Percentiles rank a stretch among this genome's conserved stretches.
These are phyloP conservation scores for Penicillium sp. DNA, from an alignment of 2,329 filamentous ascomycete genomes.

Conservation along the genomic window DNA sequence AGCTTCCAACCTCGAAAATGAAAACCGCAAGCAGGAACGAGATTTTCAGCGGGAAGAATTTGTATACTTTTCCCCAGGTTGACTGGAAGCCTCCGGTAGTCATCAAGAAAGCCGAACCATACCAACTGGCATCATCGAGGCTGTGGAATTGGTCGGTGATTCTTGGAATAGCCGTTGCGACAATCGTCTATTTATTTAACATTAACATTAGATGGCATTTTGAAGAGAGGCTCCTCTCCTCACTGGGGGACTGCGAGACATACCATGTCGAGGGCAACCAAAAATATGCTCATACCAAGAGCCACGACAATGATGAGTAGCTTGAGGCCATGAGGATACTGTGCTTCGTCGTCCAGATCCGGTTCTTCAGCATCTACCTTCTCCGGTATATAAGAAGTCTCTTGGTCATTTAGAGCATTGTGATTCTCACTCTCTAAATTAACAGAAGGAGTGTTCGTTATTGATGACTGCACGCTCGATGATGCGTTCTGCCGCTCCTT, in stretches of 20 bases:
- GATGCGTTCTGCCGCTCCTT: background rate
- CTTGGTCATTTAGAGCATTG: background rate
- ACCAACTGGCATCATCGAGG: conserved; percentile 37
- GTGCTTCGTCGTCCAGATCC: background rate
- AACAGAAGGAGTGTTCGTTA: background rate
- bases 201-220: background rate
- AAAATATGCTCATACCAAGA: background rate
- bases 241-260: background rate
- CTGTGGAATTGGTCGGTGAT: conserved; percentile 31
- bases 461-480: background rate
- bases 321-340: background rate
- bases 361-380: background rate
- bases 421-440: background rate
- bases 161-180: conserved; percentile 21
- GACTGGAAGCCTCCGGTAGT: conserved; percentile 33
- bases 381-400: background rate
- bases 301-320: background rate
- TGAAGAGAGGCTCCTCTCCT: background rate
- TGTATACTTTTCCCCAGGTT: conserved; percentile 34
- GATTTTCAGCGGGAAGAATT: conserved; percentile 32
- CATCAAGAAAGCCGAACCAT: conserved; percentile 39
- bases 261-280: background rate
- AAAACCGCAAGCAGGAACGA: conserved; percentile 37
- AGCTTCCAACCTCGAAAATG: conserved; percentile 45
- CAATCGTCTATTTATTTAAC: background rate